These are phyloP conservation scores for Ogataea pilisensis DNA, from an alignment of 805 yeast species.

Conservation along the genomic window DNA sequence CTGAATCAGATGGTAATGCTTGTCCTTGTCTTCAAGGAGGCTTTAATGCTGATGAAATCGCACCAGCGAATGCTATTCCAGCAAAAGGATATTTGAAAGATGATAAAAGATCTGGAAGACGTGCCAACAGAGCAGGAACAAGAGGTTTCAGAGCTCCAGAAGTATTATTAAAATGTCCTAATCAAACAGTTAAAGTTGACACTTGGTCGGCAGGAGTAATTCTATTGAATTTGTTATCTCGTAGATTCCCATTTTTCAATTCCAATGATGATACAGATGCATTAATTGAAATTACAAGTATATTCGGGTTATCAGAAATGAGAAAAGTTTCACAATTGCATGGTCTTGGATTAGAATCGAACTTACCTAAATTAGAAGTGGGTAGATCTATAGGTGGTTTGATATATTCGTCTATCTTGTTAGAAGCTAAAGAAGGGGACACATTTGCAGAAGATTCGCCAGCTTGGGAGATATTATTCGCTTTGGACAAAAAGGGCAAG, in stretches of 20 bases:
- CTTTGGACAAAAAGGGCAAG: constrained; percentile 41
- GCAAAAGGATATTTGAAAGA: constrained; percentile 75
- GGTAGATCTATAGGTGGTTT: constrained; percentile 38
- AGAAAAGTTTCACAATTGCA: constrained; percentile 77
- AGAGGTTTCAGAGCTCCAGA: constrained; percentile 95
- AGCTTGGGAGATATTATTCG: constrained; percentile 58
- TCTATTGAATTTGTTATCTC: constrained; percentile 66
- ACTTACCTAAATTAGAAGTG: constrained; percentile 46
- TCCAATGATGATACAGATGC: constrained; percentile 95
- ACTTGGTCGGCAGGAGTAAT: constrained; percentile 94
- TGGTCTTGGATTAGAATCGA: constrained; percentile 81
- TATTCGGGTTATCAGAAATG: constrained; percentile 75
- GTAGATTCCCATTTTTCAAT: constrained; percentile 90
- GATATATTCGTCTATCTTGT: constrained; percentile 37
- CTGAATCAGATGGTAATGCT: constrained; percentile 26
- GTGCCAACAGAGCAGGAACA: constrained; percentile 97
- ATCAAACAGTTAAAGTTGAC: constrained; percentile 78
- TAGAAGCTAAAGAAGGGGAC: constrained; percentile 48
- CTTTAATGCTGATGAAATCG: constrained; percentile 25
- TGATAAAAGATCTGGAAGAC: constrained; percentile 80
- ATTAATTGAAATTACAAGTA: constrained; percentile 70
- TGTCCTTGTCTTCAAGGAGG: constrained; percentile 58
- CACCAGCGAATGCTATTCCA: constrained; percentile 35
- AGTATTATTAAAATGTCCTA: constrained; percentile 79
- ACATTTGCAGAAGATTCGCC: constrained; percentile 70